Conservation (phyloP, 1,284 basidiomycete genomes). For the Melampsora abietis-canadensis region DNA sequence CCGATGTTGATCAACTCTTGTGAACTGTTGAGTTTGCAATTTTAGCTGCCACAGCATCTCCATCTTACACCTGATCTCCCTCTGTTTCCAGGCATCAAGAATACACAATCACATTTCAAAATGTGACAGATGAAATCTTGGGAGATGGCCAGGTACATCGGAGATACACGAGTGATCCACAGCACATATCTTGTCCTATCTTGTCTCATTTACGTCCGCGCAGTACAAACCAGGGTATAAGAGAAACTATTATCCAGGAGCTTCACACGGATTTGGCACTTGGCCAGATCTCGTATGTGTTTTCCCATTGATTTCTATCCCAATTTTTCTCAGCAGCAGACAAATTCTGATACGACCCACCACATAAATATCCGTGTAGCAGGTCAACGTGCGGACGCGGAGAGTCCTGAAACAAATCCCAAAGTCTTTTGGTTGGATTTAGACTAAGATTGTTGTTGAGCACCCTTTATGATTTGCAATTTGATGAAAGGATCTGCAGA, state of each 20-base stretch:
- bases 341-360: too few species aligned
- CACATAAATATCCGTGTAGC: too few species aligned
- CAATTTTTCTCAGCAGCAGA: too few species aligned
- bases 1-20: conserved; percentile 33
- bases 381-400: too few species aligned
- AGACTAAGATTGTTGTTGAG: too few species aligned
- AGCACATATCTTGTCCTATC: neutral
- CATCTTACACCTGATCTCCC: neutral
- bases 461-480: too few species aligned
- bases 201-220: neutral
- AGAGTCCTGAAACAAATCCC: too few species aligned
- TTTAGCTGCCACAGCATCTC: neutral
- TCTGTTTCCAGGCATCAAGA: conserved; percentile 13
- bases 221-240: conserved; percentile 42
- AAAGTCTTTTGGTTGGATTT: too few species aligned
- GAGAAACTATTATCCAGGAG: conserved; percentile 18
- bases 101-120: conserved; percentile 17
- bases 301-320: neutral
- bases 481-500: too few species aligned
- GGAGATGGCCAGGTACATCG: conserved; percentile 25
- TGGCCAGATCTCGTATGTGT: conserved; percentile 24
- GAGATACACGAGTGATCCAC: too few species aligned
- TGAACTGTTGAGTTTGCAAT: conserved; percentile 22
- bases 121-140: conserved; percentile 23
- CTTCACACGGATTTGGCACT: conserved; percentile 28